Percentiles rank a stretch among this genome's conserved stretches.
Evolutionary conservation across 805 yeast genomes (phyloP).

Genomic region (Candida qinlingensis): DNA sequence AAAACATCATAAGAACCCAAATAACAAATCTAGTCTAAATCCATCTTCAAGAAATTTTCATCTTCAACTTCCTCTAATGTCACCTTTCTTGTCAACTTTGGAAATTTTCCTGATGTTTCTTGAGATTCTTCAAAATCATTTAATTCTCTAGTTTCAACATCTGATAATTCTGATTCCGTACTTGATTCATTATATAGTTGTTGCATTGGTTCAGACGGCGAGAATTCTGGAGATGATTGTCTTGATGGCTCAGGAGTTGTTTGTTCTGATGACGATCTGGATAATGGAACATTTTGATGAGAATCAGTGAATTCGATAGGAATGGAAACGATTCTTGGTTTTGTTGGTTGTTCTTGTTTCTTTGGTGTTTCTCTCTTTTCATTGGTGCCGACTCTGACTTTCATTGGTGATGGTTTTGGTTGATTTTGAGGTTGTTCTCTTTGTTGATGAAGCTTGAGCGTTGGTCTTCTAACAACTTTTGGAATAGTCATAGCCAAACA

Average conservation of each 20-base stretch:
- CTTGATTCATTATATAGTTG: too few relatives aligned
- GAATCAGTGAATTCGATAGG: constrained; percentile 7
- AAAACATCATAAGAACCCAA: too few relatives aligned
- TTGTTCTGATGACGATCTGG: constrained; percentile 5
- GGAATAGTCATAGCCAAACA: constrained; percentile 16
- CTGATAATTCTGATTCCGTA: constrained; percentile 1
- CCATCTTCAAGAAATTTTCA: constrained; percentile 14
- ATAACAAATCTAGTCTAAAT: constrained; percentile 5
- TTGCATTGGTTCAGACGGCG: not conserved
- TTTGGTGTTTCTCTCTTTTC: not conserved
- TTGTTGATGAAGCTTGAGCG: not conserved
- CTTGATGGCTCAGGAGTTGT: constrained; percentile 1
- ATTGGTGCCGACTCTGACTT: not conserved
- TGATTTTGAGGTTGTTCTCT: not conserved
- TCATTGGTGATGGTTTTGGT: not conserved
- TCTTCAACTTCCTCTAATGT: constrained; percentile 22
- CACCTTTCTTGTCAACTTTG: constrained; percentile 18
- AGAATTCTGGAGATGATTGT: not conserved
- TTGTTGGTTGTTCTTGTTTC: not conserved
- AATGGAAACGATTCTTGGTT: constrained; percentile 9
- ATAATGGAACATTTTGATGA: not conserved
- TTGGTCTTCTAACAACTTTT: constrained; percentile 4
- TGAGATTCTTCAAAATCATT: constrained; percentile 1
- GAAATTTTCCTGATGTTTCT: constrained; percentile 7
- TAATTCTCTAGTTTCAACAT: not conserved